Evolutionary conservation across 148 eudicot species (phyloP).

Genomic region (Silene conica): DNA sequence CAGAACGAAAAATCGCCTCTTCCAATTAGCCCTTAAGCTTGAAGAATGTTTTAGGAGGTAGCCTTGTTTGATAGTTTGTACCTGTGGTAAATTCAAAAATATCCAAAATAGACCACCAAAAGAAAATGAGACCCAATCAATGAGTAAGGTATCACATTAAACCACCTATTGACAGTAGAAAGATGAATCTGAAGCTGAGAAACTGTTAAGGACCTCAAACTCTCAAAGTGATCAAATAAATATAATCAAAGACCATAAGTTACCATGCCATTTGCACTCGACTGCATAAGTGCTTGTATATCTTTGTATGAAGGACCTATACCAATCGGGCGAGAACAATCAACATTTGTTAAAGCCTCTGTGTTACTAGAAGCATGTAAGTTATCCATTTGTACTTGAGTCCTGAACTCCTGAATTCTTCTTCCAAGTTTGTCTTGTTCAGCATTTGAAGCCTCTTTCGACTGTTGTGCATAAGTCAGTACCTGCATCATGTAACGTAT

Average conservation of each 20-base stretch:
- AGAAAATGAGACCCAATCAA: conserved; percentile 2
- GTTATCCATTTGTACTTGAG: conserved; percentile 68
- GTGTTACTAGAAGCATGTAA: conserved; percentile 49
- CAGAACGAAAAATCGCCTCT: conserved; percentile 89
- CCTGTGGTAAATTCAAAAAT: conserved; percentile 38
- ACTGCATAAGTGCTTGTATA: conserved; percentile 70
- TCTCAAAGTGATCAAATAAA: background rate
- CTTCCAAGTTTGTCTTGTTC: conserved; percentile 90
- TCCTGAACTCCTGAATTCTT: conserved; percentile 92
- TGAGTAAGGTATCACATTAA: background rate
- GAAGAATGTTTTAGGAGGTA: conserved; percentile 89
- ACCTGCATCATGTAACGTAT: conserved; percentile 42
- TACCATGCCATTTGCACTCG: conserved; percentile 81
- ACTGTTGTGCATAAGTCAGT: conserved; percentile 88
- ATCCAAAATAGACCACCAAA: background rate
- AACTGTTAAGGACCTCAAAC: background rate
- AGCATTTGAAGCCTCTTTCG: conserved; percentile 69
- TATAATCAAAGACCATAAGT: conserved; percentile 13
- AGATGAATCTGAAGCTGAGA: background rate
- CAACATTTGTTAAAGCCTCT: conserved; percentile 51
- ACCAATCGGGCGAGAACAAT: conserved; percentile 51
- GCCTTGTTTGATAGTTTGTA: conserved; percentile 90
- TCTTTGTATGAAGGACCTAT: conserved; percentile 50
- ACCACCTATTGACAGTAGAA: background rate
- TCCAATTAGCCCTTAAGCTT: conserved; percentile 89